Percentiles rank a stretch among this genome's conserved stretches.
phyloP scores from a whole-genome alignment of 106 monocot species.

The Iris macrosiphon region DNA sequence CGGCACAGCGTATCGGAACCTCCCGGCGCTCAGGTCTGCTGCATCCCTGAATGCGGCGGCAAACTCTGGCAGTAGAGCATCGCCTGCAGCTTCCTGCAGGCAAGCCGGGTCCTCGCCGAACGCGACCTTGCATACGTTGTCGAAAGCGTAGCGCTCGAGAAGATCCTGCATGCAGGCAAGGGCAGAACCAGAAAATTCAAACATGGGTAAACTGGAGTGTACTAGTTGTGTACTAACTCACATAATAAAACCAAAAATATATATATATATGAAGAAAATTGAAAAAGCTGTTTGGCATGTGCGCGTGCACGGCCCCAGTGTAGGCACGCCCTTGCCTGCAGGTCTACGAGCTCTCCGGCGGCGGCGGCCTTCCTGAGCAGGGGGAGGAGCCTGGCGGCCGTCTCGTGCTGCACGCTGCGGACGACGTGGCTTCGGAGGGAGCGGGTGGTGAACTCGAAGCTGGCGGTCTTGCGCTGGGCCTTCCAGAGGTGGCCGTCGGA shows the following conservation, averaged over 20 bases:
- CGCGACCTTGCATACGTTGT: conserved; percentile 27
- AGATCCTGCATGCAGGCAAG: conserved; percentile 25
- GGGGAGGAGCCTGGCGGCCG: conserved; percentile 16
- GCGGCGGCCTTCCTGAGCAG: not conserved
- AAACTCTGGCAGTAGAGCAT: not conserved
- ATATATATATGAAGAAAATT: no score
- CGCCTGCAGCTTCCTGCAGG: not conserved
- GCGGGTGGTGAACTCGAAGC: conserved; percentile 24
- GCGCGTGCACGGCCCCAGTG: no score
- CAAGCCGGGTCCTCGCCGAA: conserved; percentile 22
- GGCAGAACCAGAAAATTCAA: no score
- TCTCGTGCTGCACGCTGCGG: conserved; percentile 8
- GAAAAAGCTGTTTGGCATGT: no score
- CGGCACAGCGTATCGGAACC: conserved; percentile 25
- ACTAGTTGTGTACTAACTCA: no score
- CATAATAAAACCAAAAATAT: no score
- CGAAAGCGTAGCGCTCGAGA: conserved; percentile 28
- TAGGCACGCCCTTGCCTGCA: no score
- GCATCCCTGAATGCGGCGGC: conserved; percentile 17
- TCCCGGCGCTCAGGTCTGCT: conserved; percentile 14
- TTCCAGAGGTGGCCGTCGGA: conserved; percentile 20
- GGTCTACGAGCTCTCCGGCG: conserved; percentile 2
- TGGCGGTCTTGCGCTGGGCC: conserved; percentile 20
- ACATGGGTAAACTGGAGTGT: no score
- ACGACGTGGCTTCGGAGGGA: conserved; percentile 20